phyloP scores from a whole-genome alignment of 345 rosid genomes.

The Pugionium cornutum region DNA sequence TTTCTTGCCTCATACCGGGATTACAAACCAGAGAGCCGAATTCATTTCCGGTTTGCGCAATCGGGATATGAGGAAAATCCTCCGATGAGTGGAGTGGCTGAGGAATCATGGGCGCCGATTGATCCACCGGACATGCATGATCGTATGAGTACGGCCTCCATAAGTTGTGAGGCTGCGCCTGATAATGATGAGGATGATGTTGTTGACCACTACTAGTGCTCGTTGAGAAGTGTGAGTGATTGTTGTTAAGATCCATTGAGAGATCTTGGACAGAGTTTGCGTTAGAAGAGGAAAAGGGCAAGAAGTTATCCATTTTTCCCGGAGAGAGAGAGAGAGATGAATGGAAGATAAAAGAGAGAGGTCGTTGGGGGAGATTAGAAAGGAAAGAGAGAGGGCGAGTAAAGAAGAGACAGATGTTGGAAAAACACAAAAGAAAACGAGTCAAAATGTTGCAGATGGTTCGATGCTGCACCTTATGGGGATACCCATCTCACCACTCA shows the following conservation, averaged over 20 bases:
- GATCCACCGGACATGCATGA: slow-evolving; percentile 28
- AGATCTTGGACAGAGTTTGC: slow-evolving; percentile 31
- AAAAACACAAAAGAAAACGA: slow-evolving; percentile 33
- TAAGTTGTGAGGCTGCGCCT: slow-evolving; percentile 22
- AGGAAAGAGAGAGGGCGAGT: slow-evolving; percentile 27
- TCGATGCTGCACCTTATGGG: slow-evolving; percentile 35
- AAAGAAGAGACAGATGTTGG: slow-evolving; percentile 41
- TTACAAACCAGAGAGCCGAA: slow-evolving; percentile 19
- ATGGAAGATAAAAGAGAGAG: slow-evolving; percentile 17
- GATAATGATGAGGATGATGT: slow-evolving; percentile 1
- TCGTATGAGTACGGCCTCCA: slow-evolving; percentile 3
- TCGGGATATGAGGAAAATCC: slow-evolving; percentile 30
- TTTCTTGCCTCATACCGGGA: slow-evolving; percentile 36
- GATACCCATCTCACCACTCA: slow-evolving; percentile 42
- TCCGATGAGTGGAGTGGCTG: slow-evolving; percentile 19
- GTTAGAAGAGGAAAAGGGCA: slow-evolving; percentile 32
- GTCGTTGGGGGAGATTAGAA: slow-evolving; percentile 20
- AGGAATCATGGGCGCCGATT: slow-evolving; percentile 9
- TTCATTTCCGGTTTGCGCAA: slow-evolving; percentile 21
- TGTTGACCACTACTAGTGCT: slow-evolving; percentile 11
- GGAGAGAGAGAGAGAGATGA: slow-evolving; percentile 26
- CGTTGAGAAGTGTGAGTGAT: slow-evolving; percentile 11
- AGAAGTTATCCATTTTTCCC: slow-evolving; percentile 38
- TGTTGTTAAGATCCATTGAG: slow-evolving; percentile 31
- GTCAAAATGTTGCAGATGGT: slow-evolving; percentile 41